Base-by-base conservation (phyloP, 305 asterid genomes). In the Striga hermonthica region DNA sequence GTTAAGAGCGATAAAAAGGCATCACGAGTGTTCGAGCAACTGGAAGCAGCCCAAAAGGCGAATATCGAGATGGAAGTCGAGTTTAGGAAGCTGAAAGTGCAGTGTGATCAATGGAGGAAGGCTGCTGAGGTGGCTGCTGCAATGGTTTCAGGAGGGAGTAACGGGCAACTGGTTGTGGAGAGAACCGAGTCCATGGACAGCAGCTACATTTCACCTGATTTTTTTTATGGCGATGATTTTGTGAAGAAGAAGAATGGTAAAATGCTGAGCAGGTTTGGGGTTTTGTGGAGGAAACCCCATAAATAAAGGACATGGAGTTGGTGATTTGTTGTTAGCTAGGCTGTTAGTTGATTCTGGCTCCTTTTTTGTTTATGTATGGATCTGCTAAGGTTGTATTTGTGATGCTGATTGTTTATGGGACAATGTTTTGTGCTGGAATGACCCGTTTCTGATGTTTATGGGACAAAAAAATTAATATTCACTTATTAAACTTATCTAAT, bases 41-140 rank as follows among this genome's bases (percentile, higher is more conserved):
- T 87, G 56, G 90, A 84, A 68, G 81, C 82, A 3, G 85, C 78
- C 3, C 86, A 87, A 57, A 79, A 78, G 16, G 75, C 80, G 4
- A 84, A 85, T 31, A 76, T 81, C 0, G 95, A 82, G 68, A 74
- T 83, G 85, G 95, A 85, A 64, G 81, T 76, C 0, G 95, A 83
- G 54, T 53, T 87, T 15, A 79, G 90, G 78, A 74, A 75, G 85
- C 65, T 85, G 37, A 87, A 80, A 52, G 86, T 87, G 72, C 90
- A 85, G 74, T 77, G 85, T 0, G 85, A 85, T 28, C 95, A 87
- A 73, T 87, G 92, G 95, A 78, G 95, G 72, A 87, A 87, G 70
- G 95, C 95, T 0, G 92, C 95, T 0, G 95, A 87, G 78, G 85
- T 86, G 3, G 92, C 95, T 4, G 83, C 90, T 0, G 81, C 90